Percentiles rank a stretch among this genome's conserved stretches.
Conservation (phyloP, 305 asterid genomes). For the Salvia sclarea region DNA sequence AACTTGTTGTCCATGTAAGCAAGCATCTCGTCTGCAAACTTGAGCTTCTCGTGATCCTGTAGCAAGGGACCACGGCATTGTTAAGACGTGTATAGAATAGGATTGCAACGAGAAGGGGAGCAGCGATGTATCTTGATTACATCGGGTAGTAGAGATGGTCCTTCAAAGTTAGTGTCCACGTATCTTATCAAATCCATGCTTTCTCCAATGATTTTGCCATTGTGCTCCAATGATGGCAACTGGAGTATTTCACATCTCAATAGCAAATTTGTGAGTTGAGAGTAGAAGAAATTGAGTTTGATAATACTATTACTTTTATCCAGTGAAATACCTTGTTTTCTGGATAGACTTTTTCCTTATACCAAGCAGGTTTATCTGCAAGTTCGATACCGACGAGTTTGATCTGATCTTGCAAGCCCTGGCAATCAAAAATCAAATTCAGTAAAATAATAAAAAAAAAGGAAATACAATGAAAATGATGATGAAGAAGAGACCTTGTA, state of each 20-base stretch:
- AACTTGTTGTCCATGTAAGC: conserved; percentile 48
- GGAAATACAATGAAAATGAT: neutral
- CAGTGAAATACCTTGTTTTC: conserved; percentile 58
- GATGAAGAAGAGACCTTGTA: conserved; percentile 50
- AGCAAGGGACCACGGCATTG: neutral
- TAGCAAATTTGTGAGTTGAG: neutral
- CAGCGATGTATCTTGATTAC: neutral
- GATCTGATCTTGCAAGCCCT: conserved; percentile 78
- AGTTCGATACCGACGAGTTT: conserved; percentile 73
- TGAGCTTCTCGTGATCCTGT: conserved; percentile 52
- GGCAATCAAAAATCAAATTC: neutral
- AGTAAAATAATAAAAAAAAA: neutral
- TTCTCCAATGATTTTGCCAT: conserved; percentile 66
- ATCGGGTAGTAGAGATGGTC: conserved; percentile 64
- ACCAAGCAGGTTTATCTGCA: conserved; percentile 74
- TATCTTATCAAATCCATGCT: conserved; percentile 69
- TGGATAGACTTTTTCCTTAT: conserved; percentile 85
- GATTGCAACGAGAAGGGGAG: neutral
- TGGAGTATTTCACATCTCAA: conserved; percentile 18
- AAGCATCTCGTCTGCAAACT: conserved; percentile 60
- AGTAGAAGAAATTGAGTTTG: neutral
- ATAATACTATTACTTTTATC: too few relatives aligned
- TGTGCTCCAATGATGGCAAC: conserved; percentile 85
- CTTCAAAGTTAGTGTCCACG: conserved; percentile 65
- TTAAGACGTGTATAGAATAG: neutral